Evolutionary conservation across 768 basidiomycete genomes (phyloP), one percentile per base, ranked within the genome.

Genomic region (Macrolepiota albuminosa): DNA sequence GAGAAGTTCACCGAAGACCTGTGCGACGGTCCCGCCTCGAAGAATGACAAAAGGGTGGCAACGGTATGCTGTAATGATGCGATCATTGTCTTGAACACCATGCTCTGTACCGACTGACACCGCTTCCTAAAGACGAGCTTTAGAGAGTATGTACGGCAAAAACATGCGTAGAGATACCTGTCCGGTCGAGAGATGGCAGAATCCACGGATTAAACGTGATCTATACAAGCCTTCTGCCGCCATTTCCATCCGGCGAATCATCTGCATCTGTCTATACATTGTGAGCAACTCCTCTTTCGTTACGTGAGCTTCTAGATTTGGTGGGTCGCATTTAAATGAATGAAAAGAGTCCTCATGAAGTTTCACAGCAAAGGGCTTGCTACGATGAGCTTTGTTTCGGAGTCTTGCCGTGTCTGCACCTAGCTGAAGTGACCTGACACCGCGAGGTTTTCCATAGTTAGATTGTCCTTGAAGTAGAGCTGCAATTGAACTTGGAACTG

Each of bases 31-130:
- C 47, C 96, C 96, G 0, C 95, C 96, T 55, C 96, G 88, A 72
- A 98, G 84, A 61, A 98, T 89, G 36, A 95, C 95, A 72, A 97
- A 97, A 52, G 96, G 96, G 71, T 98, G 96, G 79, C 96, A 98
- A 56, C 95, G 89, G 81, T 99, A 99, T 45, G 93, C 84, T 36
- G 96, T 97, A 76, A 98, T 98, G 71, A 98, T 91, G 49, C 86
- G 81, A 78, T 98, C 96, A 34, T 95, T 80, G 43, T 80, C 78
- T 24, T 83, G 82, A 67, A 97, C 95, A 18, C 91, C 92, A 54
- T 87, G 80, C 71, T 46, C 45, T 24, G 13, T 46, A 21, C 47
- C 47, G 8, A 48, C 47, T 29, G 47, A 48, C 16, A 98, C 89
- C n/a, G 96, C 96, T 88, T 98, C 96, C 90, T 96, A 50, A 2